A percentile compares a stretch with the other conserved stretches of the same genome.
These are phyloP conservation scores for Fragilariopsis cylindrus DNA, from an alignment of 108 stramenopile genomes.

Conservation along the genomic window DNA sequence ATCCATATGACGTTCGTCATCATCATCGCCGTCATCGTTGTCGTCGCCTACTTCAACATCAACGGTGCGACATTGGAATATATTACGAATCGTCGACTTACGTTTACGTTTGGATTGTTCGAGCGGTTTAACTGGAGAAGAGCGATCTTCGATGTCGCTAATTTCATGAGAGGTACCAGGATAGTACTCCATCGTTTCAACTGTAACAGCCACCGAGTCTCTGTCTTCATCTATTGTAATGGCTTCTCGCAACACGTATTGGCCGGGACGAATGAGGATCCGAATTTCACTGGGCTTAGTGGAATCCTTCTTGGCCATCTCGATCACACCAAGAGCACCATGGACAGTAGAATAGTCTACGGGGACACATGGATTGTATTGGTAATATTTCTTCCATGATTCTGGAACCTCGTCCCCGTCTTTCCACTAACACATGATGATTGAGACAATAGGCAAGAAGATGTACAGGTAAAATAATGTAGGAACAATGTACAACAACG, in stretches of 20 bases:
- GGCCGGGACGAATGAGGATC: conserved; percentile 62
- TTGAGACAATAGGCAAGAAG: not conserved
- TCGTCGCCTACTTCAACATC: conserved; percentile 30
- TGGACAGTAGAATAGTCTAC: conserved; percentile 68
- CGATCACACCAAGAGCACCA: conserved; percentile 44
- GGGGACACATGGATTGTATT: conserved; percentile 70
- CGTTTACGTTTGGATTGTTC: conserved; percentile 8
- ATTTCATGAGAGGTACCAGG: conserved; percentile 21
- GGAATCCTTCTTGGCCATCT: not conserved
- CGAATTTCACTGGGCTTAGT: conserved; percentile 17
- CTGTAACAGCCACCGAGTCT: conserved; percentile 26
- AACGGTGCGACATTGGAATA: conserved; percentile 30
- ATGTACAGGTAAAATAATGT: not conserved
- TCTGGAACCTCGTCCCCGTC: conserved; percentile 55
- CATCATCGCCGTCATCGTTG: conserved; percentile 17
- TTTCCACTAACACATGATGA: conserved; percentile 55
- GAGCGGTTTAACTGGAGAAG: not conserved
- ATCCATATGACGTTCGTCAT: not conserved
- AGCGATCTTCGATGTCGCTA: conserved; percentile 19
- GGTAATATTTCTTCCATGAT: conserved; percentile 71
- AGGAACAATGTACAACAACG: not conserved
- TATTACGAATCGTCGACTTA: conserved; percentile 21
- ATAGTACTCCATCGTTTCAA: conserved; percentile 56
- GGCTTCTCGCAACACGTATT: conserved; percentile 51
- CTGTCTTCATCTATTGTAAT: conserved; percentile 44